Conservation (phyloP, 2,329 filamentous ascomycete species). For the Hymenoscyphus fructigenus region DNA sequence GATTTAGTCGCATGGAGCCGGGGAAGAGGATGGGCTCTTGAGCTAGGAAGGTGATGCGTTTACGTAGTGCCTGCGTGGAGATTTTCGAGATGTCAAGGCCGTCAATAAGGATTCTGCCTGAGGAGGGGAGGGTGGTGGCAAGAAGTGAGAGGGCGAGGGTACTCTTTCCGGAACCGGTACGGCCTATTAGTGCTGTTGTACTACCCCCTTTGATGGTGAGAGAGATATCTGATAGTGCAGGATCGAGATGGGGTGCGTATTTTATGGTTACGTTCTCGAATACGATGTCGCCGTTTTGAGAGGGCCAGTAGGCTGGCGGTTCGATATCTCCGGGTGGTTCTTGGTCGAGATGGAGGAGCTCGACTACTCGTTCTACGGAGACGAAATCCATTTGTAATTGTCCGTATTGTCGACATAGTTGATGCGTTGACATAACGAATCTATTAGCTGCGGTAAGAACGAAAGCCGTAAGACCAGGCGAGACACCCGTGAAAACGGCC, state of each 20-base stretch:
- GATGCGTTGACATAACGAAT: constrained; percentile 69
- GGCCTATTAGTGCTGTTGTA: constrained; percentile 75
- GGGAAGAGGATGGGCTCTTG: constrained; percentile 67
- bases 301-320: constrained; percentile 77
- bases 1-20: constrained; percentile 59
- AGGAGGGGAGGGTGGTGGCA: constrained; percentile 52
- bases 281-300: constrained; percentile 66
- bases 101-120: constrained; percentile 59
- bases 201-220: constrained; percentile 77
- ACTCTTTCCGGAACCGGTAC: constrained; percentile 81
- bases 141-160: constrained; percentile 66
- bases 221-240: constrained; percentile 65
- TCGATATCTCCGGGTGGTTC: constrained; percentile 66
- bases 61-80: constrained; percentile 57
- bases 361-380: constrained; percentile 81
- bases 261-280: constrained; percentile 77
- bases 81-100: constrained; percentile 59
- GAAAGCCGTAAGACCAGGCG: constrained; percentile 79
- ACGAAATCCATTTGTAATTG: constrained; percentile 90
- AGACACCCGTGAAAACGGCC: constrained; percentile 72
- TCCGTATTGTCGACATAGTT: constrained; percentile 76
- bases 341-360: constrained; percentile 75
- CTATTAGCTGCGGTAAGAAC: constrained; percentile 71
- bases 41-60: constrained; percentile 63
- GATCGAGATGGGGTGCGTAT: constrained; percentile 76